Evolutionary conservation across 2,329 filamentous ascomycete species (phyloP), one percentile per base, ranked within the genome.

Genomic region (Dissoconium aciculare): DNA sequence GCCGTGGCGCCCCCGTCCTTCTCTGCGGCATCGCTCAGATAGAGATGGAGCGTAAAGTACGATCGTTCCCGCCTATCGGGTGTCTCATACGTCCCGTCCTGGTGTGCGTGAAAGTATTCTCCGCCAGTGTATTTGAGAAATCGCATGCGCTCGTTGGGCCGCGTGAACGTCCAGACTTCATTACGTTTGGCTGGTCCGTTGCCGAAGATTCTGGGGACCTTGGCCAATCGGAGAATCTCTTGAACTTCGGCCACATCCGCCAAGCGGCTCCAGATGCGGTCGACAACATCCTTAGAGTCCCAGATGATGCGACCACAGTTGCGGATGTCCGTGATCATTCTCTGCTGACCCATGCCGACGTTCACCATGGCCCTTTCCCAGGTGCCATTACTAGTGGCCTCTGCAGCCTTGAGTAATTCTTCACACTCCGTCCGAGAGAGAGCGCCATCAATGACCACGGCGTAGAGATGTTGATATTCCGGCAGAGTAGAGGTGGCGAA

Each of bases 281-380:
- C 62, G 0, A 71, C 74, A 1, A 87, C 41, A 1, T 68, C 66
- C 28, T 64, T 59, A 10, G 66, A 56, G 46, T 89, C 78, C 68
- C 74, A 80, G 42, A 89, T 76, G 40, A 87, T 80, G 3, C 81
- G 67, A n/a, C 76, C 76, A 44, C 76, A 76, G 37, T 79, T 74
- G 11, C 81, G 65, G 28, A 70, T 69, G 5, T 71, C 64, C 1
- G 66, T 59, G 3, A 63, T 55, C 25, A 73, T 51, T 3, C 61
- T 53, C 53, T 87, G 74, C 34, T 51, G 58, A 3, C 78, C 77
- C 4, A 53, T 52, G 4, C 78, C 78, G 14, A 71, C 52, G 47
- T 78, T 78, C 34, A 85, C 63, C 52, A 81, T 63, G 0, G 80
- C 81, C 2, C 71, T 68, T 29, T 64, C 60, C 81, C 80, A 87